A percentile compares a stretch with the other conserved stretches of the same genome.
phyloP scores from a whole-genome alignment of 2,329 filamentous ascomycete species.

The Stenocarpella maydis region DNA sequence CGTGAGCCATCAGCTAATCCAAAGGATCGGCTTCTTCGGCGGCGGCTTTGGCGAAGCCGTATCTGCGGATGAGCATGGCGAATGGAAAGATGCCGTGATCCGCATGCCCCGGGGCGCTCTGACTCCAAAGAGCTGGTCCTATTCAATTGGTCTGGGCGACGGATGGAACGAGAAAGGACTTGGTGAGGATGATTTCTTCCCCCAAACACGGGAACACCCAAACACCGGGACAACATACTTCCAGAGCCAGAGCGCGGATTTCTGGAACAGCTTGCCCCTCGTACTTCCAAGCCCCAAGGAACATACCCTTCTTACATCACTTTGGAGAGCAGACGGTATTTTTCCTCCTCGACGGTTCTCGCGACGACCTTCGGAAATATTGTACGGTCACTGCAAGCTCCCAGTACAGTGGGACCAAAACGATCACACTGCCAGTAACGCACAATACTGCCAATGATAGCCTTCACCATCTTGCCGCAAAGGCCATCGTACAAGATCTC shows the following conservation, averaged over 20 bases:
- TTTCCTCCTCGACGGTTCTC: neutral
- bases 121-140: neutral
- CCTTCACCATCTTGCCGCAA: constrained; percentile 3
- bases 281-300: neutral
- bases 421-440: neutral
- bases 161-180: neutral
- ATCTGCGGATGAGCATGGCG: neutral
- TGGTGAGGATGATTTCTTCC: neutral
- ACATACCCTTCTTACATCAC: neutral
- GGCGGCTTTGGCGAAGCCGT: neutral
- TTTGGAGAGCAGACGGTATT: neutral
- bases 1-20: constrained; percentile 2
- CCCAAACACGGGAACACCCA: too few species aligned
- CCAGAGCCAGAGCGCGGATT: too few species aligned
- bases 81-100: constrained; percentile 3
- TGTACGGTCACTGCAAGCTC: neutral
- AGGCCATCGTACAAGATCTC: neutral
- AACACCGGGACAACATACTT: too few species aligned
- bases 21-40: neutral
- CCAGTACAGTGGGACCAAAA: neutral
- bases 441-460: neutral
- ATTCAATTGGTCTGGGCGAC: neutral
- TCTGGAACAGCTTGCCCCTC: neutral
- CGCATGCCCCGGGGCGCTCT: neutral
- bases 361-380: neutral